A percentile compares a stretch with the other conserved stretches of the same genome.
These are phyloP conservation scores for Blumeria graminis DNA, from an alignment of 2,329 filamentous ascomycete species.

Conservation along the genomic window DNA sequence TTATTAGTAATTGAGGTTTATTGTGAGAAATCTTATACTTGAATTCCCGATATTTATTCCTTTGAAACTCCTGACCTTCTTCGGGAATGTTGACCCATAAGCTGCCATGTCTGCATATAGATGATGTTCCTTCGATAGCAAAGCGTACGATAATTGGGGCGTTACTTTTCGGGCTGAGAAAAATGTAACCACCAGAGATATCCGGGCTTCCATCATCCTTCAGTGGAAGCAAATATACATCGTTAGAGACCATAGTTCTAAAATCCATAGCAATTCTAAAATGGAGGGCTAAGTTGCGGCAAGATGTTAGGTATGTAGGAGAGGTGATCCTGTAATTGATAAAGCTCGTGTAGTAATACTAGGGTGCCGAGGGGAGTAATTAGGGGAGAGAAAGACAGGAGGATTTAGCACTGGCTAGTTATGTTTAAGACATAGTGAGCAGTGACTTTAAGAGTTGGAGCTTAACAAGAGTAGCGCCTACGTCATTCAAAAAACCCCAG, in stretches of 20 bases:
- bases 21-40: constrained; percentile 34
- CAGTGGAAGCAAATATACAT: constrained; percentile 72
- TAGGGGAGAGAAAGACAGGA: too few relatives aligned
- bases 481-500: too few relatives aligned
- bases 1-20: constrained; percentile 4
- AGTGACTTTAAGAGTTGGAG: too few relatives aligned
- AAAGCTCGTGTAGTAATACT: too few relatives aligned
- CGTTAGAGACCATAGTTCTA: constrained; percentile 36
- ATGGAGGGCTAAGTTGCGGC: not conserved
- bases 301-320: too few relatives aligned
- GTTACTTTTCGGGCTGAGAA: constrained; percentile 50
- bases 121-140: constrained; percentile 80
- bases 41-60: constrained; percentile 64
- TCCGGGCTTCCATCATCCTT: constrained; percentile 85
- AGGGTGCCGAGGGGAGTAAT: too few relatives aligned
- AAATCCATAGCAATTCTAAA: constrained; percentile 24
- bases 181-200: constrained; percentile 74
- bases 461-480: too few relatives aligned
- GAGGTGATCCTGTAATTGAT: too few relatives aligned
- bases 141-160: constrained; percentile 67
- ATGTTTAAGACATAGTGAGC: too few relatives aligned
- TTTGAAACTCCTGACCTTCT: constrained; percentile 48
- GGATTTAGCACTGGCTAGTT: too few relatives aligned
- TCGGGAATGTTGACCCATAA: constrained; percentile 91
- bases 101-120: constrained; percentile 81